A percentile compares a stretch with the other conserved stretches of the same genome.
These are phyloP conservation scores for Ceraceosorus guamensis DNA, from an alignment of 1,284 basidiomycete genomes.

Conservation along the genomic window DNA sequence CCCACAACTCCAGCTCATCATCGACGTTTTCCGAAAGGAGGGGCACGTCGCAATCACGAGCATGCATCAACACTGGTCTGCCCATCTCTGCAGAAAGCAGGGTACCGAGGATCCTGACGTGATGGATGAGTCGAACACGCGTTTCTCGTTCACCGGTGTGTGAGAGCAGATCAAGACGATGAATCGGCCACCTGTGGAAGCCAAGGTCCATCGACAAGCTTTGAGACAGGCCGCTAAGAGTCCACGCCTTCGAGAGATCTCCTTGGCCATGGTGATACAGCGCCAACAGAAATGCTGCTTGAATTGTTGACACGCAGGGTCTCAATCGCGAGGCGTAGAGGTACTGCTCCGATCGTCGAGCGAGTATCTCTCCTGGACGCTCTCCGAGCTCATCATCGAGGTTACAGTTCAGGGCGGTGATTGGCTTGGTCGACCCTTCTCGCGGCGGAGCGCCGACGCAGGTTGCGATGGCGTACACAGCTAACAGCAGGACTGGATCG, in stretches of 20 bases:
- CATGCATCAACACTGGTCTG: slow-evolving; percentile 48
- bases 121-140: slow-evolving; percentile 50
- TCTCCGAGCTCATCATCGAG: slow-evolving; percentile 15
- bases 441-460: slow-evolving; percentile 21
- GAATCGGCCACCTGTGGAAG: slow-evolving; percentile 45
- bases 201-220: slow-evolving; percentile 51
- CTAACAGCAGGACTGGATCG: slow-evolving; percentile 23
- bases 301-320: slow-evolving; percentile 36
- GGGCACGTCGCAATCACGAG: slow-evolving; percentile 48
- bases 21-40: slow-evolving; percentile 48
- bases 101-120: slow-evolving; percentile 51
- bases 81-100: slow-evolving; percentile 51
- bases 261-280: slow-evolving; percentile 51
- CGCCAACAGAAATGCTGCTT: slow-evolving; percentile 50
- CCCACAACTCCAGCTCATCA: slow-evolving; percentile 52
- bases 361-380: slow-evolving; percentile 14
- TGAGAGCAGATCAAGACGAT: slow-evolving; percentile 28
- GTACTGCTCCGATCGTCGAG: slow-evolving; percentile 22
- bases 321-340: slow-evolving; percentile 29
- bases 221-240: slow-evolving; percentile 49
- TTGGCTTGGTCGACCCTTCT: slow-evolving; percentile 1
- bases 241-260: slow-evolving; percentile 49
- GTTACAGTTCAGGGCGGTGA: slow-evolving; percentile 5
- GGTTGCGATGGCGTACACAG: slow-evolving; percentile 33
- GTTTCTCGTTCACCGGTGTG: slow-evolving; percentile 42